phyloP scores from a whole-genome alignment of 1,284 basidiomycete genomes.

The Somion occarium region DNA sequence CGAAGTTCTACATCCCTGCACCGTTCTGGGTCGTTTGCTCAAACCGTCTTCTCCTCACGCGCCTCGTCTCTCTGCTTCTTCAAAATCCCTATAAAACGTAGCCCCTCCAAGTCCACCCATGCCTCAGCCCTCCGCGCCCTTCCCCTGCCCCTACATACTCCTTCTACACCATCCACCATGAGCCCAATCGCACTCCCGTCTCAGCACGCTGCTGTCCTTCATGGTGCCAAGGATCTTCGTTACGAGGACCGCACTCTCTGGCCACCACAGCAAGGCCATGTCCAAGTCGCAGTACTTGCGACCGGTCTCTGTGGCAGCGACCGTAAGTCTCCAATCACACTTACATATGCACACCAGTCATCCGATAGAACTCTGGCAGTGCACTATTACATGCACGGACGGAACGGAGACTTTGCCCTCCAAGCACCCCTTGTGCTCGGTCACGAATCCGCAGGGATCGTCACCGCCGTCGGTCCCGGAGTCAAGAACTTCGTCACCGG shows the following conservation, averaged over 20 bases:
- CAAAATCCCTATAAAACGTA: slow-evolving; percentile 15
- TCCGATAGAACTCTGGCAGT: slow-evolving; percentile 38
- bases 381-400: slow-evolving; percentile 85
- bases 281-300: slow-evolving; percentile 70
- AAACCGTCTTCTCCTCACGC: too few species aligned
- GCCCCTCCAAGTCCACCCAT: slow-evolving; percentile 17
- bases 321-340: slow-evolving; percentile 43
- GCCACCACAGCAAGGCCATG: slow-evolving; percentile 63
- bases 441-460: slow-evolving; percentile 85
- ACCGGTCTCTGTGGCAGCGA: slow-evolving; percentile 94
- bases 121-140: slow-evolving; percentile 13
- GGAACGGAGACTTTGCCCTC: slow-evolving; percentile 90
- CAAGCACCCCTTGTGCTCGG: slow-evolving; percentile 83
- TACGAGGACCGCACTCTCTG: slow-evolving; percentile 63
- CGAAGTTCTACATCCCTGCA: too few species aligned
- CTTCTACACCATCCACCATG: slow-evolving; percentile 37
- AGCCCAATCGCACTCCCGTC: slow-evolving; percentile 52
- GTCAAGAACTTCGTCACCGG: slow-evolving; percentile 69
- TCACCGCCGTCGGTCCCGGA: slow-evolving; percentile 69
- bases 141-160: slow-evolving; percentile 3
- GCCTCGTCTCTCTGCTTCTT: neutral
- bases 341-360: slow-evolving; percentile 2
- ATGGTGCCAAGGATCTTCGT: slow-evolving; percentile 69
- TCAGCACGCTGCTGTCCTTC: slow-evolving; percentile 64
- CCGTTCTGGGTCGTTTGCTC: too few species aligned